phyloP scores from a whole-genome alignment of 495 filamentous ascomycete genomes.

The Aspergillus affinis region DNA sequence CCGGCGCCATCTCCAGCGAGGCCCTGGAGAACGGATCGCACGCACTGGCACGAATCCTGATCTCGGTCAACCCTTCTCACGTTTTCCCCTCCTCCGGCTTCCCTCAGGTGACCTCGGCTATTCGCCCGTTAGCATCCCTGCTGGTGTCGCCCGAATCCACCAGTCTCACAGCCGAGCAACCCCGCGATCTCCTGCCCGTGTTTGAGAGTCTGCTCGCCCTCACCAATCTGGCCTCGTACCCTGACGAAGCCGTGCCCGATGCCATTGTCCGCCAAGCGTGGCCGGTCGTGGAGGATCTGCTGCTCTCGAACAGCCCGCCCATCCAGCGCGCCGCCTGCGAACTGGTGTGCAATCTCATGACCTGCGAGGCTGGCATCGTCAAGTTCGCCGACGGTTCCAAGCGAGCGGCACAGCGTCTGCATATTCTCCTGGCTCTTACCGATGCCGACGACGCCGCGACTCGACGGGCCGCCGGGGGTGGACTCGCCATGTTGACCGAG shows the following conservation, averaged over 20 bases:
- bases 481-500: slow-evolving; percentile 77
- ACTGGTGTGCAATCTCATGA: slow-evolving; percentile 88
- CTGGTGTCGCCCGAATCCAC: slow-evolving; percentile 52
- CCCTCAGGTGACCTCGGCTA: slow-evolving; percentile 69
- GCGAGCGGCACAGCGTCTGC: slow-evolving; percentile 67
- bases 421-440: slow-evolving; percentile 80
- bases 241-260: slow-evolving; percentile 64
- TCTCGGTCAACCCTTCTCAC: slow-evolving; percentile 81
- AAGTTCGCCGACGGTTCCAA: slow-evolving; percentile 71
- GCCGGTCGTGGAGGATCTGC: slow-evolving; percentile 73
- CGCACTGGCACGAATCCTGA: slow-evolving; percentile 86
- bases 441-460: slow-evolving; percentile 81
- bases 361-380: slow-evolving; percentile 67
- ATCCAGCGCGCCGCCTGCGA: slow-evolving; percentile 84
- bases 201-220: slow-evolving; percentile 91
- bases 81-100: slow-evolving; percentile 78
- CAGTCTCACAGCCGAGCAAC: slow-evolving; percentile 52
- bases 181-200: slow-evolving; percentile 77
- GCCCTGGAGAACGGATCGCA: slow-evolving; percentile 70
- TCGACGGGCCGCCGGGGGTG: slow-evolving; percentile 81
- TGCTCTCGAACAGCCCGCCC: slow-evolving; percentile 71
- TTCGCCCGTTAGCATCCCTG: slow-evolving; percentile 74
- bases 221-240: slow-evolving; percentile 85
- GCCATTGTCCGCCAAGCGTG: slow-evolving; percentile 71
- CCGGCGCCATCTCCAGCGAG: slow-evolving; percentile 36